Conservation (phyloP, 768 basidiomycete species). For the Tulasnella sp. region DNA sequence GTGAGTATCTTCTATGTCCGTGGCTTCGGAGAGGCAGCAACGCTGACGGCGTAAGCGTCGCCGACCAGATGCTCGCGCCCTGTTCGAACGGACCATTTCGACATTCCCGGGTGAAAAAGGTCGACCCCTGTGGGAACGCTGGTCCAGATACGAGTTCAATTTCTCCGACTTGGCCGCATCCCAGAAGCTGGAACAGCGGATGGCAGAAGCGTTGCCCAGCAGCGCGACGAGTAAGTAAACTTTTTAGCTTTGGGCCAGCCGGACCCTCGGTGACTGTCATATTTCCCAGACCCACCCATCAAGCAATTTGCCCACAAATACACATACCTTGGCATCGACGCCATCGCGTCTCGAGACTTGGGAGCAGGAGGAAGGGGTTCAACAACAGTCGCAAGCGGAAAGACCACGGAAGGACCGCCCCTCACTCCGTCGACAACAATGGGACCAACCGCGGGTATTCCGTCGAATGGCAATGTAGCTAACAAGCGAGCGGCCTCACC, state of each 20-base stretch:
- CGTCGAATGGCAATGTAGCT: conserved; percentile 15
- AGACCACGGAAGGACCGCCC: background rate
- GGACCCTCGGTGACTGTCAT: background rate
- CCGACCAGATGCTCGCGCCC: conserved; percentile 79
- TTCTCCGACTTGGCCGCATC: conserved; percentile 88
- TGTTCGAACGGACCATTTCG: conserved; percentile 85
- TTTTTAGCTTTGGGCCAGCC: background rate
- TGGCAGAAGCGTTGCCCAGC: conserved; percentile 80
- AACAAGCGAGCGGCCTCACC: conserved; percentile 29
- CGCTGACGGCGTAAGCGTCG: background rate
- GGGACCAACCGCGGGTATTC: background rate
- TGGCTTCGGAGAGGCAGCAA: conserved; percentile 2
- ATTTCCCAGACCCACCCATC: conserved; percentile 71
- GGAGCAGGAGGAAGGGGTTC: conserved; percentile 55
- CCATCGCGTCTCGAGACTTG: conserved; percentile 83
- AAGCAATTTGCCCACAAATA: conserved; percentile 82
- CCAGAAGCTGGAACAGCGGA: conserved; percentile 83
- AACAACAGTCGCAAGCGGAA: background rate
- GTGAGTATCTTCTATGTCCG: conserved; percentile 49
- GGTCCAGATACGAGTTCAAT: conserved; percentile 93
- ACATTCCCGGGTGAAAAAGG: conserved; percentile 76
- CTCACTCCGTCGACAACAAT: conserved; percentile 1
- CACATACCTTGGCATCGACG: conserved; percentile 76
- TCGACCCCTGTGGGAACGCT: conserved; percentile 88
- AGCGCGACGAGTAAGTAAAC: conserved; percentile 48